A percentile compares a stretch with the other conserved stretches of the same genome.
Evolutionary conservation across 305 asterid species (phyloP).

Genomic region (Solanum hybrid): DNA sequence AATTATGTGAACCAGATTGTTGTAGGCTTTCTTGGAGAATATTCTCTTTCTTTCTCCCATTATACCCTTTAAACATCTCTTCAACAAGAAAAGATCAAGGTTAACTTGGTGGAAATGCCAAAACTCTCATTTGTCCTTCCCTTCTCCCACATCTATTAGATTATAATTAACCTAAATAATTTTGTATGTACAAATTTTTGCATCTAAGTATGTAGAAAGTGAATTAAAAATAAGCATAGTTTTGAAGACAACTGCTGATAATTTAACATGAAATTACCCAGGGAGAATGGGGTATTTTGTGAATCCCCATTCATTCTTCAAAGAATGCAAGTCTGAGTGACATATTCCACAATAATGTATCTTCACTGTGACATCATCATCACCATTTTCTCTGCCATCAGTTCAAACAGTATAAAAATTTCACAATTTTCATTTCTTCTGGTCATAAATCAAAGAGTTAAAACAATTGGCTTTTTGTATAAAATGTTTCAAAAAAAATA

Average conservation of each 20-base stretch:
- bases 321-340: conserved; percentile 46
- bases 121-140: background rate
- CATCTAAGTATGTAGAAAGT: background rate
- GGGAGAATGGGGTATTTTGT: conserved; percentile 51
- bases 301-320: conserved; percentile 53
- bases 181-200: background rate
- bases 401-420: background rate
- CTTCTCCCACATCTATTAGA: background rate
- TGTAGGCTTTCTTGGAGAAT: too few relatives aligned
- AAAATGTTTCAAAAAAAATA: background rate
- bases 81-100: background rate
- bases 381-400: conserved; percentile 35
- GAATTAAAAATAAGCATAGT: background rate
- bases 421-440: background rate
- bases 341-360: conserved; percentile 55
- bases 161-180: background rate
- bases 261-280: conserved; percentile 23
- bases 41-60: background rate
- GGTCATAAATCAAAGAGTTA: background rate
- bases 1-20: background rate
- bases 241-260: background rate
- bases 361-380: conserved; percentile 43
- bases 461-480: background rate
- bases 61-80: background rate
- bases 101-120: background rate